Percentiles rank a stretch among this genome's conserved stretches.
These are phyloP conservation scores for Podospora fimiseda DNA, from an alignment of 495 filamentous ascomycete genomes.

Conservation along the genomic window DNA sequence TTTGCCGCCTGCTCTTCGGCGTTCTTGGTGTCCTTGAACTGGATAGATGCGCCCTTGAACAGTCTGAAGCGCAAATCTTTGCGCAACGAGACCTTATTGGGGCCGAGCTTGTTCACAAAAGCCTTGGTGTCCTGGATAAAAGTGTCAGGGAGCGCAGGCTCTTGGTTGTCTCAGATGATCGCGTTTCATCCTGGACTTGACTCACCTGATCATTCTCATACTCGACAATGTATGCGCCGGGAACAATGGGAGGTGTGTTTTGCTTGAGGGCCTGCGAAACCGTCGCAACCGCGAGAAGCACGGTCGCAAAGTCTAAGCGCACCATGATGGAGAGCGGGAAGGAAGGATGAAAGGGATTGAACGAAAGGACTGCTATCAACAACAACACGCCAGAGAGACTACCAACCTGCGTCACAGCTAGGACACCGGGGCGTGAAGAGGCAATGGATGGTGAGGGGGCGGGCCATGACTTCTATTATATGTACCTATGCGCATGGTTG, in stretches of 20 bases:
- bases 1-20: conserved; percentile 35
- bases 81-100: conserved; percentile 34
- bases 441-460: neutral
- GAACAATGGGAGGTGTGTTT: conserved; percentile 22
- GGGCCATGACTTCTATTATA: conserved; percentile 14
- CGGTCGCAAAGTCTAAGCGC: conserved; percentile 18
- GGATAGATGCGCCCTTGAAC: conserved; percentile 45
- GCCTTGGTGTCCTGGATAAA: conserved; percentile 30
- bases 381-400: conserved; percentile 2
- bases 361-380: conserved; percentile 9
- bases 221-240: conserved; percentile 45
- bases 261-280: conserved; percentile 22
- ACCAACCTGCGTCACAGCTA: conserved; percentile 2
- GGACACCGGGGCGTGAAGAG: neutral
- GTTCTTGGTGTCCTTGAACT: conserved; percentile 37
- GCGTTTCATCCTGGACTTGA: neutral
- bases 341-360: neutral
- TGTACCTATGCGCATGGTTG: neutral
- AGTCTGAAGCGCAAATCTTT: conserved; percentile 40
- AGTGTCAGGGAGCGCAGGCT: conserved; percentile 4
- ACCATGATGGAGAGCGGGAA: conserved; percentile 19
- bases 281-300: conserved; percentile 29
- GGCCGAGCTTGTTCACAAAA: conserved; percentile 31
- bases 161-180: conserved; percentile 3
- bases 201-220: conserved; percentile 41